A percentile compares a stretch with the other conserved stretches of the same genome.
phyloP scores from a whole-genome alignment of 805 yeast species.

The Dipodascopsis tothii region DNA sequence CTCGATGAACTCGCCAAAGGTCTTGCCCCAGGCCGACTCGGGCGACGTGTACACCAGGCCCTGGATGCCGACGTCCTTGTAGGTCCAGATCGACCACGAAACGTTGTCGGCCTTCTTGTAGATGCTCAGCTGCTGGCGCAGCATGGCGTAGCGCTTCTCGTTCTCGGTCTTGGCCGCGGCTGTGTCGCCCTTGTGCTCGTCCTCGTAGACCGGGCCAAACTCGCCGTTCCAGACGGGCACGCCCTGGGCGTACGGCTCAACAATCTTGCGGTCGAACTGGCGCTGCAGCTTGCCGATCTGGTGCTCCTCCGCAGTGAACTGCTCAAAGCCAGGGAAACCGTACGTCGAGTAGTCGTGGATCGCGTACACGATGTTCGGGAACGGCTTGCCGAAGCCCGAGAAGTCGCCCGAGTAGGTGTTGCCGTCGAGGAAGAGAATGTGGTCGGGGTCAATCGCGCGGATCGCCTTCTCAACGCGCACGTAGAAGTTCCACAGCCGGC shows the following conservation, averaged over 20 bases:
- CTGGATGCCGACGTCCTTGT: constrained; percentile 48
- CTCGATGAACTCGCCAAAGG: constrained; percentile 38
- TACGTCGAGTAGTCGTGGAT: constrained; percentile 43
- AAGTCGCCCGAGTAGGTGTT: constrained; percentile 48
- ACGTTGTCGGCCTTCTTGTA: constrained; percentile 38
- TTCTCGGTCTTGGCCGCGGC: constrained; percentile 40
- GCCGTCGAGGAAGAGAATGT: constrained; percentile 44
- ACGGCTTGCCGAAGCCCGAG: constrained; percentile 38
- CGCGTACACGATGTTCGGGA: constrained; percentile 43
- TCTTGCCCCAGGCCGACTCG: constrained; percentile 37
- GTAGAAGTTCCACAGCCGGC: constrained; percentile 38
- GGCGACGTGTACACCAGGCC: constrained; percentile 44
- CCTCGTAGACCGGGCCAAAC: constrained; percentile 42
- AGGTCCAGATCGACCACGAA: constrained; percentile 49
- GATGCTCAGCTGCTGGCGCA: constrained; percentile 41
- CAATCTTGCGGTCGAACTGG: constrained; percentile 41
- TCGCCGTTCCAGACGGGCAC: constrained; percentile 51
- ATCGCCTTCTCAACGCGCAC: constrained; percentile 35
- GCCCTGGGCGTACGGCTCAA: constrained; percentile 35
- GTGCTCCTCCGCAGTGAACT: constrained; percentile 34
- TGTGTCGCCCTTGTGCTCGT: constrained; percentile 32
- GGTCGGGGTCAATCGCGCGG: constrained; percentile 42
- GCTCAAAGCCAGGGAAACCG: constrained; percentile 38
- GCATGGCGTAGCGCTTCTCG: constrained; percentile 36
- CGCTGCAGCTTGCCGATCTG: constrained; percentile 34